These are phyloP conservation scores for Metarhizium anisopliae DNA, from an alignment of 2,329 filamentous ascomycete species.

Conservation along the genomic window DNA sequence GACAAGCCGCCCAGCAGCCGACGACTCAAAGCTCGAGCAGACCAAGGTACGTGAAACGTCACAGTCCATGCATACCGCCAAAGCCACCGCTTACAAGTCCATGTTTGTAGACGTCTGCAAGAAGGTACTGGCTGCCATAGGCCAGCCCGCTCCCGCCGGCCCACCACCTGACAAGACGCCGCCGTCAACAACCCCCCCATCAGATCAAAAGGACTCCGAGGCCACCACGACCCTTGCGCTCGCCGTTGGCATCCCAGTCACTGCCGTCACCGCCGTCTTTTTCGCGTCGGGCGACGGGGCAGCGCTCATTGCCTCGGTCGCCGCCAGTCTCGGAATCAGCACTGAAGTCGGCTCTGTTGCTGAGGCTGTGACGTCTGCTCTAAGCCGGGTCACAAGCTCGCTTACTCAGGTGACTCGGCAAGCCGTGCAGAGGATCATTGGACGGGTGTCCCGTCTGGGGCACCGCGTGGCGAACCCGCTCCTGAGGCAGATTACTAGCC, in stretches of 20 bases:
- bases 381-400: not conserved
- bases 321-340: not conserved
- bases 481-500: not conserved
- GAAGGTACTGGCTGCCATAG: not conserved
- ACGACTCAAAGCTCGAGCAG: not conserved
- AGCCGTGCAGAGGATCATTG: not conserved
- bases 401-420: not conserved
- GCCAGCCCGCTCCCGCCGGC: not conserved
- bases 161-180: not conserved
- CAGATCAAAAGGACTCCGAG: not conserved
- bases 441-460: not conserved
- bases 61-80: not conserved
- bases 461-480: not conserved
- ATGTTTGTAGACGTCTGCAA: not conserved
- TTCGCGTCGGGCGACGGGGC: not conserved
- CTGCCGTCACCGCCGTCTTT: not conserved
- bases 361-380: not conserved
- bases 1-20: not conserved
- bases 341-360: not conserved
- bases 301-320: not conserved
- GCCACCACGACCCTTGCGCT: not conserved
- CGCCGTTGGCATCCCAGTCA: not conserved
- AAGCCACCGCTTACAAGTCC: not conserved
- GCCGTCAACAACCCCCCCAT: not conserved
- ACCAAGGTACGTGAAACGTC: not conserved